Conservation (phyloP, 2,329 filamentous ascomycete genomes). For the Colletotrichum aenigma region DNA sequence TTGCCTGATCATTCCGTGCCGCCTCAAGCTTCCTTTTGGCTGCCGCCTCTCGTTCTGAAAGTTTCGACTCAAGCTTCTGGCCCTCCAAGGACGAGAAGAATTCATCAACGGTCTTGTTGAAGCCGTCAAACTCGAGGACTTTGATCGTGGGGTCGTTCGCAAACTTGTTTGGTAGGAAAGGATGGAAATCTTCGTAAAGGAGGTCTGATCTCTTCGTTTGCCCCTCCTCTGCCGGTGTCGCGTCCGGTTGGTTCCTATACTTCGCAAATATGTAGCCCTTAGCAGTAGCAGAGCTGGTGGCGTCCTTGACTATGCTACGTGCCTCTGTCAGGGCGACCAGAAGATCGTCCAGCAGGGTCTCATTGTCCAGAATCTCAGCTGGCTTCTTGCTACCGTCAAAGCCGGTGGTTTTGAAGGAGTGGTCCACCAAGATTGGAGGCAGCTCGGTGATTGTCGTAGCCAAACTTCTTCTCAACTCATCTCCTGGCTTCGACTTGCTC, state of each 20-base stretch:
- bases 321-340: constrained; percentile 74
- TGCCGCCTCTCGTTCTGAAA: constrained; percentile 80
- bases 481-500: constrained; percentile 74
- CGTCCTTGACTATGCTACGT: constrained; percentile 68
- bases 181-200: constrained; percentile 94
- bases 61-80: constrained; percentile 83
- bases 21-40: constrained; percentile 86
- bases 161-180: constrained; percentile 85
- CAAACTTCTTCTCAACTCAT: constrained; percentile 79
- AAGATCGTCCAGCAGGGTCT: constrained; percentile 67
- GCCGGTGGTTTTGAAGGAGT: constrained; percentile 72
- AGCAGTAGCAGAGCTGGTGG: constrained; percentile 68
- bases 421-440: constrained; percentile 86
- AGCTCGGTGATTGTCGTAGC: constrained; percentile 87
- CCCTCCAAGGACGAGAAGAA: constrained; percentile 98
- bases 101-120: constrained; percentile 93
- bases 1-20: constrained; percentile 83
- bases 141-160: constrained; percentile 67
- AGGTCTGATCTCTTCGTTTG: constrained; percentile 51
- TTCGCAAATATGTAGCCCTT: constrained; percentile 91
- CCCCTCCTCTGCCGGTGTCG: constrained; percentile 32
- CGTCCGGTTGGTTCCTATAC: constrained; percentile 38
- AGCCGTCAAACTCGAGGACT: constrained; percentile 79
- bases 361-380: constrained; percentile 71
- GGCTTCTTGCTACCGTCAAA: constrained; percentile 74